Percentiles rank a stretch among this genome's conserved stretches.
Conservation (phyloP, 2,329 filamentous ascomycete genomes). For the Aspergillus novoparasiticus region DNA sequence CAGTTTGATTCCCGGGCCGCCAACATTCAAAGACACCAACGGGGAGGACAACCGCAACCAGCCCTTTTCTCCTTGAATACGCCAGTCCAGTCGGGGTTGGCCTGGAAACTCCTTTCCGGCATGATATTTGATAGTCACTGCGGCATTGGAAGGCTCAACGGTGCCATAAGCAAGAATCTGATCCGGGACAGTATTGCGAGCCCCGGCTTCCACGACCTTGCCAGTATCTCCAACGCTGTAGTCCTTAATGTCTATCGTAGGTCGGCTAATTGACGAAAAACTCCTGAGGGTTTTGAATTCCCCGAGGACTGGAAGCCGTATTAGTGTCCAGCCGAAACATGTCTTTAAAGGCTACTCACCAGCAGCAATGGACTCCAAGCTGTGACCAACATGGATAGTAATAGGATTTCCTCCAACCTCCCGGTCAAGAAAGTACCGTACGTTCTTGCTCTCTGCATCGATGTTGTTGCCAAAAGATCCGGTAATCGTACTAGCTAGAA, state of each 20-base stretch:
- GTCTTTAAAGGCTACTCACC: background rate
- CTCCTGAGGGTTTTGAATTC: slow-evolving; percentile 5
- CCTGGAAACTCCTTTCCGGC: slow-evolving; percentile 39
- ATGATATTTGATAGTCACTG: slow-evolving; percentile 52
- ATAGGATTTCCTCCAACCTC: slow-evolving; percentile 13
- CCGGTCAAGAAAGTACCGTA: slow-evolving; percentile 18
- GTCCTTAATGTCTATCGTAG: slow-evolving; percentile 7
- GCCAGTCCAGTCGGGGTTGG: slow-evolving; percentile 25
- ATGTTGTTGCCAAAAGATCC: slow-evolving; percentile 34
- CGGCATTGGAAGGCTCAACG: slow-evolving; percentile 23
- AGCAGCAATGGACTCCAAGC: slow-evolving; percentile 3
- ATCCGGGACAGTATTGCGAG: slow-evolving; percentile 9
- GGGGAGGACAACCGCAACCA: slow-evolving; percentile 44
- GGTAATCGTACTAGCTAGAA: slow-evolving; percentile 53
- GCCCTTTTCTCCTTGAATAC: slow-evolving; percentile 38
- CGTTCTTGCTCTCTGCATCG: slow-evolving; percentile 10
- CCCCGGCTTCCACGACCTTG: background rate
- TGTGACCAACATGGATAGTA: slow-evolving; percentile 15
- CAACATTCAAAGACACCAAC: slow-evolving; percentile 32
- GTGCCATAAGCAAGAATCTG: slow-evolving; percentile 10
- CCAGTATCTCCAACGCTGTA: background rate
- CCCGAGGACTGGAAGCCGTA: background rate
- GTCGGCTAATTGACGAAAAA: slow-evolving; percentile 7
- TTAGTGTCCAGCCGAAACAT: background rate
- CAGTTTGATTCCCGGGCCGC: slow-evolving; percentile 47